Evolutionary conservation across 495 filamentous ascomycete genomes (phyloP), one percentile per base, ranked within the genome.

Genomic region (Podospora fimiseda): DNA sequence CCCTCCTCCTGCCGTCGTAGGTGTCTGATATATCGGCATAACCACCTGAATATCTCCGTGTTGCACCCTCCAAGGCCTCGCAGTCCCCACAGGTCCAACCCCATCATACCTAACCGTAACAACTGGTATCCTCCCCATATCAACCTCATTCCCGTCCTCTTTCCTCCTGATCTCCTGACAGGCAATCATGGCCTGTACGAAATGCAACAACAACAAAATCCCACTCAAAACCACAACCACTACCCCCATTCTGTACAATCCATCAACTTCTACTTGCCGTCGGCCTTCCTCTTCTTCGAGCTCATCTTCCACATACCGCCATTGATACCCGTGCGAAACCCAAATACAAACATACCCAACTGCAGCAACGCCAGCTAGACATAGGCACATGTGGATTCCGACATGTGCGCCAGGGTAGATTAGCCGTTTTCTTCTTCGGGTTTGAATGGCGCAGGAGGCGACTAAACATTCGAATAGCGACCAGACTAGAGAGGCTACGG

Each of bases 391-490:
- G 43, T 69, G 67, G 21, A 70, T 48, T 15, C 60, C 68, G 0
- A 72, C 70, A 36, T 72, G 68, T 1, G 68, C 67, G 30, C 70
- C 70, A 0, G 70, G 63, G 49, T 66, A 62, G 30, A 70, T 64
- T 15, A 61, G 67, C 7, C 66, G 60, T 38, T 43, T 33, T 14
- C 50, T 39, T 24, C 51, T 36, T 27, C 57, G 57, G 11, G 37
- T 30, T 38, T 57, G 57, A 22, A 41, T 37, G 27, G 5, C 11
- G 27, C 27, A 33, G 5, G 27, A 33, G 6, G 11, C 27, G 6
- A 11, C 27, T 11, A 33, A 11, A 5, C 5, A 33, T 11, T 5
- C 27, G 11, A 33, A 33, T 33, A 33, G 5, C 27, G 27, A 33
- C 27, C 27, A 33, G 27, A 11, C 27, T 5, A 30, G 9, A 3